A percentile compares a stretch with the other conserved stretches of the same genome.
phyloP scores from a whole-genome alignment of 2,329 filamentous ascomycete genomes.

The Aspergillus novoparasiticus region DNA sequence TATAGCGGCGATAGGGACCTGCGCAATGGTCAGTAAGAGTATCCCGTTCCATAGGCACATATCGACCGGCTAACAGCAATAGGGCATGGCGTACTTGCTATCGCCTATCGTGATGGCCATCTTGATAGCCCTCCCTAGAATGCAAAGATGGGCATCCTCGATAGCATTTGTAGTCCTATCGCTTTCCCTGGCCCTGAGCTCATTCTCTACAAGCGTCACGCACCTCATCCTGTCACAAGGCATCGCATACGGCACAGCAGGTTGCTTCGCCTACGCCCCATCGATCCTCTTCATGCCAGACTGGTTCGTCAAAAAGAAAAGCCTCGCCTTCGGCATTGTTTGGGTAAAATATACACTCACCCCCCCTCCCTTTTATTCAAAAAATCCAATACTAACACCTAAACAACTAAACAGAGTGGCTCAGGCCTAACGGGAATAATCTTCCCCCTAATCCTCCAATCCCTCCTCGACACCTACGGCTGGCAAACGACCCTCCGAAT shows the following conservation, averaged over 20 bases:
- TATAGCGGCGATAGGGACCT: conserved; percentile 37
- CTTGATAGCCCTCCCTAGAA: conserved; percentile 24
- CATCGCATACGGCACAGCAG: conserved; percentile 46
- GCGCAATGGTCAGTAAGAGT: conserved; percentile 25
- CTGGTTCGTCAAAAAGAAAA: conserved; percentile 53
- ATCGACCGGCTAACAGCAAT: neutral
- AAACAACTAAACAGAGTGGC: conserved; percentile 33
- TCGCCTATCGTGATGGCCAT: conserved; percentile 23
- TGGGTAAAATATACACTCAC: conserved; percentile 32
- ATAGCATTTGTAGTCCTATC: conserved; percentile 26
- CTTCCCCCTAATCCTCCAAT: conserved; percentile 49
- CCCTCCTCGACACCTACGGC: conserved; percentile 45
- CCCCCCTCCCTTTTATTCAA: no score
- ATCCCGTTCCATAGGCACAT: neutral
- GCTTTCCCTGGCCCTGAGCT: conserved; percentile 27
- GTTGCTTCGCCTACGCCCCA: conserved; percentile 52
- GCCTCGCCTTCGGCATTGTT: conserved; percentile 49
- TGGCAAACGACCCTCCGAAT: conserved; percentile 49
- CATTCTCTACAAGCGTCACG: conserved; percentile 26
- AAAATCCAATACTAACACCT: neutral
- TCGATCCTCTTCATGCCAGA: conserved; percentile 53
- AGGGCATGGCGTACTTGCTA: conserved; percentile 31
- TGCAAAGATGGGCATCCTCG: conserved; percentile 25
- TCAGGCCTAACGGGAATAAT: conserved; percentile 45
- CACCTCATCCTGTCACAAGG: conserved; percentile 32